These are phyloP conservation scores for Pleurotus platypus DNA, from an alignment of 768 basidiomycete genomes.

Conservation along the genomic window DNA sequence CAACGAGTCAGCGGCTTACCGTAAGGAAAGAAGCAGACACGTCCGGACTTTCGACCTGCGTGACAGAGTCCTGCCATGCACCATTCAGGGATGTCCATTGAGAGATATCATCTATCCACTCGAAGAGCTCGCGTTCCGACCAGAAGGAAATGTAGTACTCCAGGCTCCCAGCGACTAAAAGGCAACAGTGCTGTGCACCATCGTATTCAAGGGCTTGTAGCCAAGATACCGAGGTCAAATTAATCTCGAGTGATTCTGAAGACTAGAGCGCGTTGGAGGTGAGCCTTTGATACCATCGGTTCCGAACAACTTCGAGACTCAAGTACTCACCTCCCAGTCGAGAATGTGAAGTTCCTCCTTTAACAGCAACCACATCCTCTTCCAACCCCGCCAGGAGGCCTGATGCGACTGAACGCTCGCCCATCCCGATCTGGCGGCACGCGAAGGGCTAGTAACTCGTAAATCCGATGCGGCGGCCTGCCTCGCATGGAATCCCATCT, in stretches of 20 bases:
- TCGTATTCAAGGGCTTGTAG: background rate
- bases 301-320: background rate
- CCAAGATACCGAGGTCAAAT: background rate
- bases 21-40: background rate
- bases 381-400: background rate
- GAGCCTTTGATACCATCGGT: background rate
- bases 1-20: background rate
- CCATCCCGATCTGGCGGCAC: background rate
- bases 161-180: background rate
- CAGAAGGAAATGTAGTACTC: slow-evolving; percentile 6
- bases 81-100: background rate
- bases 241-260: background rate
- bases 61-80: background rate
- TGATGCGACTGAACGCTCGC: background rate
- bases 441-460: background rate
- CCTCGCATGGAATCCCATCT: background rate
- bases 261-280: background rate
- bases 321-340: background rate
- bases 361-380: slow-evolving; percentile 2
- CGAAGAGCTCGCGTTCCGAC: slow-evolving; percentile 1
- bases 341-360: background rate
- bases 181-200: slow-evolving; percentile 1
- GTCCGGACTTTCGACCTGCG: background rate
- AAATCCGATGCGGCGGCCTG: background rate
- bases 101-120: background rate